Evolutionary conservation across 495 filamentous ascomycete species (phyloP), one percentile per base, ranked within the genome.

Genomic region (Hyaloscypha variabilis): DNA sequence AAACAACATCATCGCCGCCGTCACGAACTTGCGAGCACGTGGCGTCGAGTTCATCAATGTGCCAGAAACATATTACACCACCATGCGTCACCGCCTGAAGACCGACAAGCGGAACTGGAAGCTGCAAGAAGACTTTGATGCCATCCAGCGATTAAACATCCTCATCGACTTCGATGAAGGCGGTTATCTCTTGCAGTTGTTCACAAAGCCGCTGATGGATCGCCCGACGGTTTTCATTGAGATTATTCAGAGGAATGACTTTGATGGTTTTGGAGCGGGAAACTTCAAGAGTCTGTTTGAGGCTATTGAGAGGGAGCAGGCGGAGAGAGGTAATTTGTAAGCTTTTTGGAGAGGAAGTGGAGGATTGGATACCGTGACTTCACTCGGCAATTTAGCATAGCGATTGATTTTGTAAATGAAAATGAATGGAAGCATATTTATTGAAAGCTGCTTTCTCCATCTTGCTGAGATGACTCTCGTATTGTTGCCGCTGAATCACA

Each of bases 211-310:
- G 63, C 66, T 97, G 57, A 90, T 97, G 87, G 93, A 97, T 75
- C 86, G 94, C 1, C 94, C 94, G 3, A 97, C 93, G 1, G 92
- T 97, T 0, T 97, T 97, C 74, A 85, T 97, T 62, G 94, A 97
- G 83, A 93, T 97, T 66, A 97, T 97, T 70, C 91, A 97, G 76
- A 79, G 92, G 39, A 85, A 92, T 66, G 87, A 92, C 66, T 97
- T 97, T 76, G 83, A 87, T 11, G 94, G 94, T 0, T 97, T 97
- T 69, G 92, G 93, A 4, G 94, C 92, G 2, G 93, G 93, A n/a
- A 97, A 97, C 72, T 96, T 97, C 79, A 96, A 91, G 84, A 91
- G 87, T 59, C 69, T 97, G 67, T 97, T 97, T 71, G 92, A 97
- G 78, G 93, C 94, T 4, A 91, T 97, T 76, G 93, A 97, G 82